Conservation (phyloP, 139 green algal genomes). For the Mychonastes homosphaera region DNA sequence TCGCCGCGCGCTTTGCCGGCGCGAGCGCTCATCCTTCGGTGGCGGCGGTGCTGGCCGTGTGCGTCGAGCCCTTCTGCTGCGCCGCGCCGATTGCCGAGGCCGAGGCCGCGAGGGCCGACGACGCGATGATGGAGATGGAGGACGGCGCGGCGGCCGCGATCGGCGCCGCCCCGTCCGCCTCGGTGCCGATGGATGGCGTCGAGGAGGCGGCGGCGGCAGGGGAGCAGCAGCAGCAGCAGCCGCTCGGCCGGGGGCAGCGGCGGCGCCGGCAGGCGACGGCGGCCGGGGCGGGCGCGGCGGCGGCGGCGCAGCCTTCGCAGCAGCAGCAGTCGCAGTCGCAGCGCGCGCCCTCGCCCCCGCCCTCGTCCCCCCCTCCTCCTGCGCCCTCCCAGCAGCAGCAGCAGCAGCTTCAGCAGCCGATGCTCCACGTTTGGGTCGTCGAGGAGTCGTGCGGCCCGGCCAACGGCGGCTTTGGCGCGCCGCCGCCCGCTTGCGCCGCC, state of each 20-base stretch:
- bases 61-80: conserved; percentile 29
- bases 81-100: conserved; percentile 22
- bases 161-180: no score
- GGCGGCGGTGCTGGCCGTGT: conserved; percentile 35
- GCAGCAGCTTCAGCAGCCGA: conserved; percentile 6
- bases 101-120: no score
- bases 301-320: background rate
- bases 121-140: no score
- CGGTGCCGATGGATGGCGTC: no score
- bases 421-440: conserved; percentile 36
- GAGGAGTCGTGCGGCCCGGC: conserved; percentile 45
- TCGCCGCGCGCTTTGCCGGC: conserved; percentile 37
- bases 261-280: background rate
- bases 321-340: conserved; percentile 3
- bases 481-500: no score
- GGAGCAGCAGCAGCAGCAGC: no score
- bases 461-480: no score
- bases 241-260: background rate
- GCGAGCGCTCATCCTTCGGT: conserved; percentile 48
- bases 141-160: no score
- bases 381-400: background rate
- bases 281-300: background rate
- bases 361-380: no score
- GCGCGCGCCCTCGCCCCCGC: no score
- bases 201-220: no score